These are phyloP conservation scores for Hymenochaete sp. DNA, from an alignment of 1,284 basidiomycete species.

Conservation along the genomic window DNA sequence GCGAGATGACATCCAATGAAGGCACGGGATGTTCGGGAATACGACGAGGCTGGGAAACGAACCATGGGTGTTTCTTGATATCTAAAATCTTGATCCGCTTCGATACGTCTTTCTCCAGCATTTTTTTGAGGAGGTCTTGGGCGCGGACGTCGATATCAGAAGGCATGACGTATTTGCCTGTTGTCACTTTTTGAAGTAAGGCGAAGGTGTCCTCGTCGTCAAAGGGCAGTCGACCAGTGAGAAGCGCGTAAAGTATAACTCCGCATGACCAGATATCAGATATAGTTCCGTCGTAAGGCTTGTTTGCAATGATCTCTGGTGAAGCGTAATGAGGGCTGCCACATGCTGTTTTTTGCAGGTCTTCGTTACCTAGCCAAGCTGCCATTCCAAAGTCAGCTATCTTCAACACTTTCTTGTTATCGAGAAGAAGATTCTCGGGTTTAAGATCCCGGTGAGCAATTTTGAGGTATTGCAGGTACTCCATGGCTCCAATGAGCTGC, in stretches of 20 bases:
- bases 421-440: slow-evolving; percentile 90
- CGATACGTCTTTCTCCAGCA: slow-evolving; percentile 81
- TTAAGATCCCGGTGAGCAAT: slow-evolving; percentile 98
- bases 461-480: slow-evolving; percentile 96
- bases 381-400: slow-evolving; percentile 99
- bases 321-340: slow-evolving; percentile 96
- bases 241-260: slow-evolving; percentile 87
- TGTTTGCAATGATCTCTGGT: slow-evolving; percentile 87
- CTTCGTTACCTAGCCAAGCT: slow-evolving; percentile 68
- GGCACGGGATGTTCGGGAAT: slow-evolving; percentile 45
- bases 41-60: slow-evolving; percentile 55
- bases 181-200: slow-evolving; percentile 78
- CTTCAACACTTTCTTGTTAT: slow-evolving; percentile 84
- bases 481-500: slow-evolving; percentile 90
- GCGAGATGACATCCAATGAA: slow-evolving; percentile 59
- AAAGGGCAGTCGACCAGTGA: slow-evolving; percentile 90
- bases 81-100: slow-evolving; percentile 84
- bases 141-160: slow-evolving; percentile 68
- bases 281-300: slow-evolving; percentile 80
- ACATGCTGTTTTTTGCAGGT: slow-evolving; percentile 83
- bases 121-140: slow-evolving; percentile 74
- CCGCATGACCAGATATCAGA: slow-evolving; percentile 99
- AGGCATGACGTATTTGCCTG: slow-evolving; percentile 82
- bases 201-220: slow-evolving; percentile 77
- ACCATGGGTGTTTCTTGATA: slow-evolving; percentile 87